These are phyloP conservation scores for Fraxinus xanthoxyloides DNA, from an alignment of 305 asterid species.

Conservation along the genomic window DNA sequence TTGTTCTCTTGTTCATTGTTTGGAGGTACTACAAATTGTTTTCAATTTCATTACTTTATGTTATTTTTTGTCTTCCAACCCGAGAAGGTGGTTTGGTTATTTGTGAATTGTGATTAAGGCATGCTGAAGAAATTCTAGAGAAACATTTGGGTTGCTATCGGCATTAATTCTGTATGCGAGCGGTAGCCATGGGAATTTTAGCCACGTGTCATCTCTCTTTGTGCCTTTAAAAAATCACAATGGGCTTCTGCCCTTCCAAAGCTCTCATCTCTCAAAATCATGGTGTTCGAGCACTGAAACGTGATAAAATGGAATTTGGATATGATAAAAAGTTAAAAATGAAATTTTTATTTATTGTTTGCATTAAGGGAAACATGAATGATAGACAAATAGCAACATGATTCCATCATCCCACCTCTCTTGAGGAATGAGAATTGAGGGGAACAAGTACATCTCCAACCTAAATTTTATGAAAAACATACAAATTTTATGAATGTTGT, in stretches of 20 bases:
- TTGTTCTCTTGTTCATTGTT: background rate
- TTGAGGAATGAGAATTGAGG: slow-evolving; percentile 31
- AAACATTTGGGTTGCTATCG: too few relatives aligned
- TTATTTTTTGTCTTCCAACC: background rate
- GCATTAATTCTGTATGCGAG: too few relatives aligned
- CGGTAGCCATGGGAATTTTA: background rate
- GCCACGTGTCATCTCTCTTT: too few relatives aligned
- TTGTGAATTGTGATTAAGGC: too few relatives aligned
- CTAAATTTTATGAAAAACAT: background rate
- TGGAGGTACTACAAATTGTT: background rate
- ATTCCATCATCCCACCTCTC: slow-evolving; percentile 4
- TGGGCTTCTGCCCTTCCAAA: background rate
- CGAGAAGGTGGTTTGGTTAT: background rate
- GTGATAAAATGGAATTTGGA: background rate
- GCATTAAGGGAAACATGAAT: background rate
- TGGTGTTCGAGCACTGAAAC: background rate
- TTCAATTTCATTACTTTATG: background rate
- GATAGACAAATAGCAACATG: background rate
- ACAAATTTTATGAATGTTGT: background rate
- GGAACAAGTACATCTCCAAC: slow-evolving; percentile 82
- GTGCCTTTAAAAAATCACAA: background rate
- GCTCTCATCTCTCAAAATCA: background rate
- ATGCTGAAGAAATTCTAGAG: too few relatives aligned
- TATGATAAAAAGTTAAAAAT: background rate
- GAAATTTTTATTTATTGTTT: slow-evolving; percentile 1